A percentile compares a stretch with the other conserved stretches of the same genome.
These are phyloP conservation scores for Colletotrichum euphorbiae DNA, from an alignment of 2,329 filamentous ascomycete genomes.

Conservation along the genomic window DNA sequence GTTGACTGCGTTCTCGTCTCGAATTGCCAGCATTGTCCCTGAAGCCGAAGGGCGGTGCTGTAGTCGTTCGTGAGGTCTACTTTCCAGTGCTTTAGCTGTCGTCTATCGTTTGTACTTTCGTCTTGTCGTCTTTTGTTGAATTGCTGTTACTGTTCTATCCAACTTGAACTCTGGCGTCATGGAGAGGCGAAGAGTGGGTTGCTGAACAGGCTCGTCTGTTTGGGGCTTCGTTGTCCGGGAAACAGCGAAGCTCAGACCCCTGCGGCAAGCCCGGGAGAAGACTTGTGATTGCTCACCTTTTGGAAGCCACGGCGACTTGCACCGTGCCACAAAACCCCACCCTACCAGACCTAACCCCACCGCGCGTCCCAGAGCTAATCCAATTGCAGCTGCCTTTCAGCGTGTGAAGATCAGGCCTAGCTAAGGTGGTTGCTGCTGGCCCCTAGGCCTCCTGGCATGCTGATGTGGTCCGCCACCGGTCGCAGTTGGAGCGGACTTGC, in stretches of 20 bases:
- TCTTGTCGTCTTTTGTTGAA: not conserved
- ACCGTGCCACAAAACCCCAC: slow-evolving; percentile 32
- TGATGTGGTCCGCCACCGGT: slow-evolving; percentile 38
- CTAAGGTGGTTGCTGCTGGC: slow-evolving; percentile 3
- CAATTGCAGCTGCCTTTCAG: slow-evolving; percentile 37
- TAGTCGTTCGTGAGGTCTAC: not conserved
- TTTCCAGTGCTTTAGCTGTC: not conserved
- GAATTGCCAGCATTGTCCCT: slow-evolving; percentile 39
- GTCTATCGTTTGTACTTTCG: not conserved
- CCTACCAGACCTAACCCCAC: slow-evolving; percentile 36
- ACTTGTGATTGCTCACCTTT: not conserved
- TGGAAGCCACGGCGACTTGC: slow-evolving; percentile 15
- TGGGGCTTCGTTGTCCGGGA: slow-evolving; percentile 32
- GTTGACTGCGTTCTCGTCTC: slow-evolving; percentile 41
- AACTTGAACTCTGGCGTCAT: slow-evolving; percentile 11
- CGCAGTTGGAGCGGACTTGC: slow-evolving; percentile 48
- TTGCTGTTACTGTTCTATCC: slow-evolving; percentile 2
- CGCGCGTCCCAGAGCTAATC: slow-evolving; percentile 35
- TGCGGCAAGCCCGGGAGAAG: slow-evolving; percentile 23
- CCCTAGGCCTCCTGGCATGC: slow-evolving; percentile 22
- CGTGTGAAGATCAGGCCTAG: slow-evolving; percentile 30
- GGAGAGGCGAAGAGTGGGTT: slow-evolving; percentile 16
- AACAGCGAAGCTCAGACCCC: slow-evolving; percentile 35
- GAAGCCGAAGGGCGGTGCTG: not conserved
- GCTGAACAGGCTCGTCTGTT: slow-evolving; percentile 27